Base-by-base conservation (phyloP, 148 eudicot species). In the Pouteria glomerata region DNA sequence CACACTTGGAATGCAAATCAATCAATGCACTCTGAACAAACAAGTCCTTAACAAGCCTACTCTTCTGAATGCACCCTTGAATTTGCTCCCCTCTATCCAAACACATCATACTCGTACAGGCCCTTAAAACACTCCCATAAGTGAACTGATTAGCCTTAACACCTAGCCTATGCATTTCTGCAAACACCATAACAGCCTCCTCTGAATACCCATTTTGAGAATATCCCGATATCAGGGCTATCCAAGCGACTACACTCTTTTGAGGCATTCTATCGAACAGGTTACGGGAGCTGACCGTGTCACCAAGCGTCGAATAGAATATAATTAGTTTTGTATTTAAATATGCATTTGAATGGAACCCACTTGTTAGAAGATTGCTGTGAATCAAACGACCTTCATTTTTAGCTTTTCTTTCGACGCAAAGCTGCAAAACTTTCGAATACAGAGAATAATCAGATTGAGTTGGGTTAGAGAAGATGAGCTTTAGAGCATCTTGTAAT, bases 1-100 rank as follows among this genome's bases (percentile, higher is more conserved):
- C 77, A 41, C 77, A 66, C 69, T 57, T 66, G 15, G 77, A 66
- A 66, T 74, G 57, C 21, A 66, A 67, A 74, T 66, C 66, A 34
- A 66, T 62, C 77, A 74, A 74, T 24, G 66, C 77, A 66, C 77
- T 66, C 45, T 66, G 72, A 45, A 74, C 72, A 66, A 74, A 74
- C 72, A 74, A 66, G 47, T 66, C 50, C 18, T 44, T 45, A 59
- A 59, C 66, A 57, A 57, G 23, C 57, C 58, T 44, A 74, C 72
- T 66, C 47, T 74, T 74, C 6, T 74, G 66, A 57, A 66, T 27
- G 18, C 66, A 74, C 26, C 71, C 72, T 12, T 74, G 72, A 45
- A 66, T 31, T 57, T 66, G 77, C 47, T 66, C 56, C 35, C 77
- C 77, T 29, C 66, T 44, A 33, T 24, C 47, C 57, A 74, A 66